These are phyloP conservation scores for Pythium folliculosum DNA, from an alignment of 352 stramenopile genomes.

Conservation along the genomic window DNA sequence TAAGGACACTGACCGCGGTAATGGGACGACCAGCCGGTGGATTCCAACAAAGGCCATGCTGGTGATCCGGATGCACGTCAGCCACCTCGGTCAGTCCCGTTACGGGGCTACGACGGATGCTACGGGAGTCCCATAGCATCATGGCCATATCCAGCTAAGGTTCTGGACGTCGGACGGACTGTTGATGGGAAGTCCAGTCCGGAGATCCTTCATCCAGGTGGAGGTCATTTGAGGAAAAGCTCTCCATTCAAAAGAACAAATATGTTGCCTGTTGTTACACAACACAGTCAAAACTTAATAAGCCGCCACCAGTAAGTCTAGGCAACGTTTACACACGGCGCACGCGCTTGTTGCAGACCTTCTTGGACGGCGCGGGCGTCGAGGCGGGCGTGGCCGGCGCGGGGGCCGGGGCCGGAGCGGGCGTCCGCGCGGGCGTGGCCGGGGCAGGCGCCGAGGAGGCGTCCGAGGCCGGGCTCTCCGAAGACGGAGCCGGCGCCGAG, in stretches of 20 bases:
- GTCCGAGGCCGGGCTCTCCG: background rate
- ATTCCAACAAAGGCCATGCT: too few species aligned
- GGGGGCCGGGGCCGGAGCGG: background rate
- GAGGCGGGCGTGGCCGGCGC: background rate
- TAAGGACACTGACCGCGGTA: too few species aligned
- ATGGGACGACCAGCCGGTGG: too few species aligned
- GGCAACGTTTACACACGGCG: conserved; percentile 1
- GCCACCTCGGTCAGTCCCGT: too few species aligned
- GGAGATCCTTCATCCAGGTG: too few species aligned
- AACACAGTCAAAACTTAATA: too few species aligned
- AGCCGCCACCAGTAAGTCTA: background rate
- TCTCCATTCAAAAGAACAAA: background rate
- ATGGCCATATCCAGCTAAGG: too few species aligned
- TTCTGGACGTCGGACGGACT: too few species aligned
- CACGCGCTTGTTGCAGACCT: conserved; percentile 15
- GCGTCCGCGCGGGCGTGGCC: background rate
- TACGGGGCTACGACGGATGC: too few species aligned
- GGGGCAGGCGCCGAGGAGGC: background rate
- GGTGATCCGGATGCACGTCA: too few species aligned
- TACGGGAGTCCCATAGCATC: too few species aligned
- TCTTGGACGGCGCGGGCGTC: conserved; percentile 4
- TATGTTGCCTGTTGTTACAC: background rate
- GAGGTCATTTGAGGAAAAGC: background rate
- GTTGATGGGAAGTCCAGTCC: too few species aligned
- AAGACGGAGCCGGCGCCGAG: conserved; percentile 4